A percentile compares a stretch with the other conserved stretches of the same genome.
Conservation (phyloP, 1,139 yeast genomes). For the Pichia cactophila region DNA sequence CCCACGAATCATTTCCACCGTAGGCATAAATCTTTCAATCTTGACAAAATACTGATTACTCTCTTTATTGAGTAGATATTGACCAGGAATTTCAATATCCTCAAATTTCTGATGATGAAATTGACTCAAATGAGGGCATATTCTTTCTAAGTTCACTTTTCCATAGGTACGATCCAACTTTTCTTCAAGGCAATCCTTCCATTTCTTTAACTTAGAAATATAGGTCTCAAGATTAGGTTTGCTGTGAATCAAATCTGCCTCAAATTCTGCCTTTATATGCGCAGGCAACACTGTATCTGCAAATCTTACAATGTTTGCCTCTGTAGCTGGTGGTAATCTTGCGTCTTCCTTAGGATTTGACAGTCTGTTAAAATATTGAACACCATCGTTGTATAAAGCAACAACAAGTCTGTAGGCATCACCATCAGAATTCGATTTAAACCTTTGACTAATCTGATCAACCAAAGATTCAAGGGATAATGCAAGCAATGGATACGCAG, state of each 20-base stretch:
- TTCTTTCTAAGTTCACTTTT: slow-evolving; percentile 73
- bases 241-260: slow-evolving; percentile 78
- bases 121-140: slow-evolving; percentile 92
- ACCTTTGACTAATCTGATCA: slow-evolving; percentile 89
- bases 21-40: slow-evolving; percentile 87
- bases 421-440: slow-evolving; percentile 92
- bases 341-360: slow-evolving; percentile 86
- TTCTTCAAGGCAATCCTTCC: slow-evolving; percentile 92
- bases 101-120: slow-evolving; percentile 98
- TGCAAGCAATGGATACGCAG: slow-evolving; percentile 92
- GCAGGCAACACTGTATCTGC: slow-evolving; percentile 92
- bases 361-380: slow-evolving; percentile 75
- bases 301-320: slow-evolving; percentile 78
- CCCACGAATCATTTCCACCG: slow-evolving; percentile 82
- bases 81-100: slow-evolving; percentile 97
- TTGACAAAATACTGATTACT: slow-evolving; percentile 76
- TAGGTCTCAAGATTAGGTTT: slow-evolving; percentile 89
- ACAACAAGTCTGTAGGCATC: slow-evolving; percentile 92
- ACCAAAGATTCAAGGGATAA: slow-evolving; percentile 89
- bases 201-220: slow-evolving; percentile 71
- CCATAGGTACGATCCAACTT: slow-evolving; percentile 78
- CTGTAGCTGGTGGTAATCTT: slow-evolving; percentile 84
- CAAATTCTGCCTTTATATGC: slow-evolving; percentile 84
- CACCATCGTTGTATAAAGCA: slow-evolving; percentile 88
- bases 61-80: slow-evolving; percentile 77